Evolutionary conservation across 2,329 filamentous ascomycete species (phyloP), one percentile per base, ranked within the genome.

Genomic region (Pseudogymnoascus sp.): DNA sequence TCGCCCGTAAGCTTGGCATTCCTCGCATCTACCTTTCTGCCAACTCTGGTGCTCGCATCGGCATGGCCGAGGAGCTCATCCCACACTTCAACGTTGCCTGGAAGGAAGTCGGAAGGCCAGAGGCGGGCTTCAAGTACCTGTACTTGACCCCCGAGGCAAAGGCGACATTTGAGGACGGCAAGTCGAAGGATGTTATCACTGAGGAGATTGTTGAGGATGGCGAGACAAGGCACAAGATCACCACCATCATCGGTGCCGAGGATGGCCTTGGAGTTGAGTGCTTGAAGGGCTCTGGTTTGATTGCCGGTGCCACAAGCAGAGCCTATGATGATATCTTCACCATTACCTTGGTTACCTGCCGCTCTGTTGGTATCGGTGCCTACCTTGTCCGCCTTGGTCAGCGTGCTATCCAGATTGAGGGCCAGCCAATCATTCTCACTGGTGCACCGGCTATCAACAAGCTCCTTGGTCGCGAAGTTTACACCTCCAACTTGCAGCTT

Each of bases 271-370:
- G 94, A 84, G 94, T 99, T 64, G 94, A 99, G 79, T 99, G 92
- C 79, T 79, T 99, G 76, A 89, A 92, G 75, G 94, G 94, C 65
- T 99, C 94, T 68, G 94, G 94, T 86, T 85, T 99, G 69, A 99
- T 99, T 78, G 94, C 94, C 64, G 94, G 94, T 81, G 93, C 93
- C 71, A 99, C 94, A 36, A 96, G 92, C 74, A 87, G 90, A 74
- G 94, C 94, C 42, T 99, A 99, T 78, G 93, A 97, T 72, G 94
- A 99, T 74, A 97, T 99, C 75, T 99, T 99, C 80, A 99, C 94
- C 63, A 88, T 97, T 72, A 99, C 94, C 18, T 82, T 99, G 68
- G 94, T 99, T 65, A 99, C 94, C 65, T 99, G 94, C 78, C 89
- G 94, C 73, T 99, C 94, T 69, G 94, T 99, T 73, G 94, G 94